phyloP scores from a whole-genome alignment of 2,329 filamentous ascomycete species.

The Polytolypa hystricis region DNA sequence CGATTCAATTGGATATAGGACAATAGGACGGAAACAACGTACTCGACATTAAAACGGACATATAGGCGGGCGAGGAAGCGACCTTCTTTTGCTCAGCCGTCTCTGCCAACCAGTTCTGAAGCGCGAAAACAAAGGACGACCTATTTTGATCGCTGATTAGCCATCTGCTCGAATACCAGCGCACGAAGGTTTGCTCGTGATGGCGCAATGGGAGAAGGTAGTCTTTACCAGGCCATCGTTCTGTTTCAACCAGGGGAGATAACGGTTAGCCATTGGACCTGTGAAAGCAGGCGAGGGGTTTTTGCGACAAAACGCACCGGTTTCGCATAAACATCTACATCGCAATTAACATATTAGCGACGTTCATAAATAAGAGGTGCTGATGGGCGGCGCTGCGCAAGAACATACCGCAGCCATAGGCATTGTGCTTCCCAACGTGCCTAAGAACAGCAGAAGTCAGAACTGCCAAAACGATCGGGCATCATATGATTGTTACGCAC shows the following conservation, averaged over 20 bases:
- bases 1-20: slow-evolving; percentile 2
- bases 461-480: no score
- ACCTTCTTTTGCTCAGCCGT: slow-evolving; percentile 44
- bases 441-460: slow-evolving; percentile 23
- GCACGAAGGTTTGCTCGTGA: no score
- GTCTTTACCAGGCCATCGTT: slow-evolving; percentile 54
- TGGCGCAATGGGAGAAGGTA: no score
- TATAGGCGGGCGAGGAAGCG: slow-evolving; percentile 57
- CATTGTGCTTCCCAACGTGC: slow-evolving; percentile 62
- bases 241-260: slow-evolving; percentile 24
- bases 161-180: no score
- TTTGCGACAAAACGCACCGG: slow-evolving; percentile 43
- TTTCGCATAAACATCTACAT: slow-evolving; percentile 76
- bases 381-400: no score
- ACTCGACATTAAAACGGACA: slow-evolving; percentile 72
- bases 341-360: slow-evolving; percentile 2
- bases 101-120: slow-evolving; percentile 39
- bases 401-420: slow-evolving; percentile 74
- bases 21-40: slow-evolving; percentile 26
- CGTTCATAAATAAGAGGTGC: slow-evolving; percentile 6
- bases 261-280: neutral
- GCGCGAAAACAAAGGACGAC: slow-evolving; percentile 37
- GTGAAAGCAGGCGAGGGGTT: neutral
- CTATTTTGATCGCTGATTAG: slow-evolving; percentile 17
- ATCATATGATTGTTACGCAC: no score